These are phyloP conservation scores for Thalassiosira livingstoniorum DNA, from an alignment of 352 stramenopile genomes.

Conservation along the genomic window DNA sequence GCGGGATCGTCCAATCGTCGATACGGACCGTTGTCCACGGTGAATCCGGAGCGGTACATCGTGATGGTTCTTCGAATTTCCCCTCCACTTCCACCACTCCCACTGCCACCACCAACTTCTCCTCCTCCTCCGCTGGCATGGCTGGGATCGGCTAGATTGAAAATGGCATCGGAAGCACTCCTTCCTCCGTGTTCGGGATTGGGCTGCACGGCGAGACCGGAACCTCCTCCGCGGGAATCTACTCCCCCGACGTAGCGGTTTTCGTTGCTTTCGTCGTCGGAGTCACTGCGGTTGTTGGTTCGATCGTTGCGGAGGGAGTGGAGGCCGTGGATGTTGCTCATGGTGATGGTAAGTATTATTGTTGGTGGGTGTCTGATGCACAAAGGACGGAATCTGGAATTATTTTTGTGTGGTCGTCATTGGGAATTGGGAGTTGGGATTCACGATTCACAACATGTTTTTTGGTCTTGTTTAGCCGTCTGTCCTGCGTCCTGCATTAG, in stretches of 20 bases:
- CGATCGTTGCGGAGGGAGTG: constrained; percentile 59
- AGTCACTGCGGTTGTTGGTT: constrained; percentile 26
- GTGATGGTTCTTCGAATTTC: constrained; percentile 78
- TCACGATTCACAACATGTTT: no score
- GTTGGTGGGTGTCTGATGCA: no score
- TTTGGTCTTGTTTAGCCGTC: no score
- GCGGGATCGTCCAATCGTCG: constrained; percentile 82
- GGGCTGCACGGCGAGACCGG: constrained; percentile 78
- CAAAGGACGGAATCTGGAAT: no score
- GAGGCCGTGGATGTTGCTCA: constrained; percentile 82
- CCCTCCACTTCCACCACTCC: constrained; percentile 20
- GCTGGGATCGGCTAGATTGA: constrained; percentile 63
- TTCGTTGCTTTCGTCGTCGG: constrained; percentile 60
- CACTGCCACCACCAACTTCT: constrained; percentile 10
- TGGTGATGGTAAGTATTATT: constrained; percentile 47
- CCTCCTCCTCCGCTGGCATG: no score
- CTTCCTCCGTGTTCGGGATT: constrained; percentile 41
- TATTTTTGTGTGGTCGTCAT: no score
- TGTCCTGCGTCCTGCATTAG: no score
- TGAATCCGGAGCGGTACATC: constrained; percentile 87
- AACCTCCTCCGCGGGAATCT: constrained; percentile 72
- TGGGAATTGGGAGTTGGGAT: no score
- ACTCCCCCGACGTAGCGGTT: constrained; percentile 81
- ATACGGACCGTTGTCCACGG: constrained; percentile 85
- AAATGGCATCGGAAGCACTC: constrained; percentile 58